Evolutionary conservation across 2,329 filamentous ascomycete species (phyloP).

Genomic region (Zasmidium angulare): DNA sequence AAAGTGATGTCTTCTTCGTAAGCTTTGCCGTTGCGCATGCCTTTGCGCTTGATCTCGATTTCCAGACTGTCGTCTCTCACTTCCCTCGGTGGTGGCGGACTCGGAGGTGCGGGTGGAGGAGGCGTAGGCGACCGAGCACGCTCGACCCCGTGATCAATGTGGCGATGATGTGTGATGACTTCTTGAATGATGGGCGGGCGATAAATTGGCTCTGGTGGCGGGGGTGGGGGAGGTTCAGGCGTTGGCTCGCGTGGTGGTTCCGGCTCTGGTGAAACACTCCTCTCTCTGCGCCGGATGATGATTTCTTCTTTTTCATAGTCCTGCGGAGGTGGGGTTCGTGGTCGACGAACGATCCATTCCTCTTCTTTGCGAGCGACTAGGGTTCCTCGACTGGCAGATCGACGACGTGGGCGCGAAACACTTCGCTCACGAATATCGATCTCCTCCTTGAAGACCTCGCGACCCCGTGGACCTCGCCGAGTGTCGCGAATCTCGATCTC

Average conservation of each 20-base stretch:
- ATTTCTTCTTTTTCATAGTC: slow-evolving; percentile 41
- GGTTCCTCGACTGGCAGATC: slow-evolving; percentile 34
- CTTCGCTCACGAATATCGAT: slow-evolving; percentile 42
- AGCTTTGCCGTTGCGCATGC: slow-evolving; percentile 47
- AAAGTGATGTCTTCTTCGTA: slow-evolving; percentile 69
- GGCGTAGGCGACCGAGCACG: slow-evolving; percentile 48
- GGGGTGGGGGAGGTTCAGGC: slow-evolving; percentile 47
- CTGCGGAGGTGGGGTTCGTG: slow-evolving; percentile 37
- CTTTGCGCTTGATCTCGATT: slow-evolving; percentile 55
- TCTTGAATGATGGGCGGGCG: slow-evolving; percentile 83
- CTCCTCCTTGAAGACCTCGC: slow-evolving; percentile 23
- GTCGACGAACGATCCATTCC: slow-evolving; percentile 39
- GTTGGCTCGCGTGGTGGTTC: slow-evolving; percentile 36
- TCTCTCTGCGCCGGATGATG: slow-evolving; percentile 45
- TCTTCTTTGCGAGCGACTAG: slow-evolving; percentile 37
- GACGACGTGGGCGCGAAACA: slow-evolving; percentile 28
- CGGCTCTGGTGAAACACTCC: slow-evolving; percentile 33
- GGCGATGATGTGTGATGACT: slow-evolving; percentile 82
- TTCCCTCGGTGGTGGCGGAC: slow-evolving; percentile 46
- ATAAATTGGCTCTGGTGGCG: slow-evolving; percentile 64
- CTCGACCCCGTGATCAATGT: slow-evolving; percentile 73
- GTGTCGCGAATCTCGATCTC: slow-evolving; percentile 40
- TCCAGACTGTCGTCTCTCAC: slow-evolving; percentile 52
- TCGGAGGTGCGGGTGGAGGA: slow-evolving; percentile 42
- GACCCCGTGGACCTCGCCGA: slow-evolving; percentile 16